A percentile compares a stretch with the other conserved stretches of the same genome.
These are phyloP conservation scores for Urtica urens DNA, from an alignment of 306 rosid genomes.

Conservation along the genomic window DNA sequence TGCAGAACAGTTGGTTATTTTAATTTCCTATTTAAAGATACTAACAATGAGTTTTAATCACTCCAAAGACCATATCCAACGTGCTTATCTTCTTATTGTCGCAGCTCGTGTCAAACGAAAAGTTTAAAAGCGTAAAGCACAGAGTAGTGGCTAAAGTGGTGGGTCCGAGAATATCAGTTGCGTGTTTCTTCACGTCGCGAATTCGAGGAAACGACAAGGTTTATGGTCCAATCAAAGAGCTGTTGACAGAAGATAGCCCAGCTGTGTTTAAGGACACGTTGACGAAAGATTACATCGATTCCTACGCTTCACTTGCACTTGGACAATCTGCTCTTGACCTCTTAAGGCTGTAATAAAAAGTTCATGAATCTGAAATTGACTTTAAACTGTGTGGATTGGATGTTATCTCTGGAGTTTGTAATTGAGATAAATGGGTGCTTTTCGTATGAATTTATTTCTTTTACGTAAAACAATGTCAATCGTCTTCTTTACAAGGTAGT, in stretches of 20 bases:
- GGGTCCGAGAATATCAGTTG: conserved; percentile 35
- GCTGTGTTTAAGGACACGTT: conserved; percentile 11
- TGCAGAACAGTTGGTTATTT: no score
- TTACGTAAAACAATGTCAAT: no score
- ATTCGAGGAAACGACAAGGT: conserved; percentile 10
- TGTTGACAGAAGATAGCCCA: conserved; percentile 38
- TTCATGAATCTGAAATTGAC: no score
- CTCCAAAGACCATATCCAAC: no score
- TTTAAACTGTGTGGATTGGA: no score
- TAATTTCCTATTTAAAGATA: no score
- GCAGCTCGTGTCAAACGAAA: conserved; percentile 20
- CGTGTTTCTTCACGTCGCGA: conserved; percentile 24
- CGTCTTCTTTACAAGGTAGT: no score
- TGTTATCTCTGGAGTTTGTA: no score
- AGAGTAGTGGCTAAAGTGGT: conserved; percentile 24
- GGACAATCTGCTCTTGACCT: background rate
- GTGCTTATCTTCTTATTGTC: no score
- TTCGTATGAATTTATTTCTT: no score
- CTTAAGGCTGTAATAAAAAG: background rate
- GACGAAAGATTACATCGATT: conserved; percentile 2
- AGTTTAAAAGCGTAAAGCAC: conserved; percentile 26
- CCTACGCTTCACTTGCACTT: conserved; percentile 1
- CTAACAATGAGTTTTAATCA: no score
- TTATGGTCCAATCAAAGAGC: conserved; percentile 49
- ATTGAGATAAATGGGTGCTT: no score